Conservation (phyloP, 495 filamentous ascomycete genomes). For the Bathelium albidoporum region DNA sequence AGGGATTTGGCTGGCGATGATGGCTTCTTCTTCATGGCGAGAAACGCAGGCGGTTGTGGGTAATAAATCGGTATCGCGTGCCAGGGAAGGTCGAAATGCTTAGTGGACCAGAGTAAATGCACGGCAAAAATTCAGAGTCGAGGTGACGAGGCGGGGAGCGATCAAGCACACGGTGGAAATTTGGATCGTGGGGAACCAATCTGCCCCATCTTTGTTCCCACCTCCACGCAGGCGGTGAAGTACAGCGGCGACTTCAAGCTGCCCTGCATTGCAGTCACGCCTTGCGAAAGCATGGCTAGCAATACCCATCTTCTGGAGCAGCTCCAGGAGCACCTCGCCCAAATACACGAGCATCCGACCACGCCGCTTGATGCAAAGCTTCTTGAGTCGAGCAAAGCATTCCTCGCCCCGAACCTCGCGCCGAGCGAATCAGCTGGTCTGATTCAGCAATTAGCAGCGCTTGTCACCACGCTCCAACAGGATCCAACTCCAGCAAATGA, state of each 20-base stretch:
- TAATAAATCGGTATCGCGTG: background rate
- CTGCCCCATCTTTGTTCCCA: too few relatives aligned
- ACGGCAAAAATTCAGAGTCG: background rate
- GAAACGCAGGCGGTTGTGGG: background rate
- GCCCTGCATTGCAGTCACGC: too few relatives aligned
- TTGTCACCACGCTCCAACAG: constrained; percentile 25
- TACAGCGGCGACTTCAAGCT: background rate
- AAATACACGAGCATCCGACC: background rate
- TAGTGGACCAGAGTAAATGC: background rate
- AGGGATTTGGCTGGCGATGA: background rate
- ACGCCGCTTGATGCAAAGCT: constrained; percentile 9
- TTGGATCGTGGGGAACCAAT: constrained; percentile 7
- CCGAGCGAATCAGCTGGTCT: constrained; percentile 1
- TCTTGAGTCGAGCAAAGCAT: constrained; percentile 14
- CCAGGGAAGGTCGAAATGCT: background rate
- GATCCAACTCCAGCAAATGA: constrained; percentile 43
- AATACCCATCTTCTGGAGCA: background rate
- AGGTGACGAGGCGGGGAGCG: background rate
- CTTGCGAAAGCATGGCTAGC: background rate
- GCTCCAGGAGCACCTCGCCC: background rate
- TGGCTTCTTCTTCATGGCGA: background rate
- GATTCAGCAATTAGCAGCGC: constrained; percentile 12
- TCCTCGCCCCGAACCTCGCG: constrained; percentile 9
- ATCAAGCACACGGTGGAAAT: background rate
- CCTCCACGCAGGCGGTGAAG: background rate